phyloP scores from a whole-genome alignment of 2,329 filamentous ascomycete species.

The Fusarium liriodendri region DNA sequence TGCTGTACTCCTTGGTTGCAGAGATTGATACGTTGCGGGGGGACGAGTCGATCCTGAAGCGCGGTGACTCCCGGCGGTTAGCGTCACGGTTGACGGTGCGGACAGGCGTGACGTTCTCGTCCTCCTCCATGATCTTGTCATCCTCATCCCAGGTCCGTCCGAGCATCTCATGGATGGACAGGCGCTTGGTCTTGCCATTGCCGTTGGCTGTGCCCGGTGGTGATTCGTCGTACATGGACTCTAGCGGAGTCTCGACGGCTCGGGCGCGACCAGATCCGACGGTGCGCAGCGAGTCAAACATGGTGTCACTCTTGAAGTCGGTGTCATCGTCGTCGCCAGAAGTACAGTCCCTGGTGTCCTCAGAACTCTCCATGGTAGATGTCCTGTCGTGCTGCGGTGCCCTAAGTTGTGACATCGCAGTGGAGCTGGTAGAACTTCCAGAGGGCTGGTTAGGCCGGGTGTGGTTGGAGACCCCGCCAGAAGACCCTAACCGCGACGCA shows the following conservation, averaged over 20 bases:
- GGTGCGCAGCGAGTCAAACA: conserved; percentile 82
- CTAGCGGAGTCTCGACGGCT: conserved; percentile 76
- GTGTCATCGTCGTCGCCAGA: conserved; percentile 81
- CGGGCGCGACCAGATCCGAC: conserved; percentile 74
- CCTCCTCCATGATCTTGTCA: conserved; percentile 71
- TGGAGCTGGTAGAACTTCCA: conserved; percentile 56
- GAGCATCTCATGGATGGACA: conserved; percentile 70
- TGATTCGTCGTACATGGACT: conserved; percentile 86
- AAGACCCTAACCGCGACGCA: conserved; percentile 59
- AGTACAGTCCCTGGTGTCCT: conserved; percentile 72
- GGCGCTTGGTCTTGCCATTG: conserved; percentile 63
- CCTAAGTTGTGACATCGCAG: conserved; percentile 54
- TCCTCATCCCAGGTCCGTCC: conserved; percentile 66
- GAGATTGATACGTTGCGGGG: conserved; percentile 49
- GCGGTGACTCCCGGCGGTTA: conserved; percentile 30
- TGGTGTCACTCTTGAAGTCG: conserved; percentile 81
- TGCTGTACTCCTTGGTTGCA: conserved; percentile 55
- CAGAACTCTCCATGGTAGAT: conserved; percentile 76
- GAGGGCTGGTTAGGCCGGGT: conserved; percentile 56
- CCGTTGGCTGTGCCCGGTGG: conserved; percentile 69
- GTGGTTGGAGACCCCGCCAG: conserved; percentile 51
- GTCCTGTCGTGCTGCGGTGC: conserved; percentile 48
- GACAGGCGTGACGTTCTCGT: conserved; percentile 67
- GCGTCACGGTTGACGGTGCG: conserved; percentile 45
- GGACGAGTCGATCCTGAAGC: conserved; percentile 46